Conservation (phyloP, 352 stramenopile genomes). For the Pythium vanterpoolii region DNA sequence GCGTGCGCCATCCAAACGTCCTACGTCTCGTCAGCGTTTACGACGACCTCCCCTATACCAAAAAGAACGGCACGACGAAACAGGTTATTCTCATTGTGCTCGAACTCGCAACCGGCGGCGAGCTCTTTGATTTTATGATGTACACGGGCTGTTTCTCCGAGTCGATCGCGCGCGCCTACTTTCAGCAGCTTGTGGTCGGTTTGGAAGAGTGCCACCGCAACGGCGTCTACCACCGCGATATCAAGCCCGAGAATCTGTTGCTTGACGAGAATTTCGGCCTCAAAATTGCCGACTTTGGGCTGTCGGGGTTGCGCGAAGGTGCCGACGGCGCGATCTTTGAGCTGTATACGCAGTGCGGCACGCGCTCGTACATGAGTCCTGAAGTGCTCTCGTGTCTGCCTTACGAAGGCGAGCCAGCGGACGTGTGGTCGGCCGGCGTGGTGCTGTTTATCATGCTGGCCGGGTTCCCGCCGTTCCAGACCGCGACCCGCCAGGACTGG, state of each 20-base stretch:
- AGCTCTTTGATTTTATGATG: conserved; percentile 94
- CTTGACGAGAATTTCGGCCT: conserved; percentile 80
- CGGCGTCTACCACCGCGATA: conserved; percentile 90
- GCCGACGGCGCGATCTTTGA: conserved; percentile 56
- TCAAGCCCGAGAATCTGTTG: conserved; percentile 94
- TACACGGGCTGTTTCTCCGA: conserved; percentile 90
- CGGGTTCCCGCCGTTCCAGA: conserved; percentile 91
- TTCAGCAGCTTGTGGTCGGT: conserved; percentile 79
- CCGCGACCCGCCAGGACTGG: conserved; percentile 86
- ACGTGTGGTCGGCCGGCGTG: conserved; percentile 91
- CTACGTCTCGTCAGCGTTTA: conserved; percentile 75
- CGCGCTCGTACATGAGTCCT: conserved; percentile 91
- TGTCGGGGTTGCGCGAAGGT: conserved; percentile 87
- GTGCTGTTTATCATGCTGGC: conserved; percentile 94
- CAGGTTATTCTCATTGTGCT: conserved; percentile 88
- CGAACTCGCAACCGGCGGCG: conserved; percentile 81
- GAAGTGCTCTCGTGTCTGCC: conserved; percentile 83
- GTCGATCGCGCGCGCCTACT: conserved; percentile 84
- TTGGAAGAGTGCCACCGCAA: conserved; percentile 79
- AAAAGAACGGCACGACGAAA: conserved; percentile 70
- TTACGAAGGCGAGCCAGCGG: conserved; percentile 85
- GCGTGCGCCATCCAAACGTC: conserved; percentile 78
- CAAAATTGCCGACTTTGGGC: conserved; percentile 95
- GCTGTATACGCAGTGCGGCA: conserved; percentile 88
- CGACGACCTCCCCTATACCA: conserved; percentile 67